Evolutionary conservation across 2,329 filamentous ascomycete genomes (phyloP), one percentile per base, ranked within the genome.

Genomic region (Bimuria novae-zelandiae): DNA sequence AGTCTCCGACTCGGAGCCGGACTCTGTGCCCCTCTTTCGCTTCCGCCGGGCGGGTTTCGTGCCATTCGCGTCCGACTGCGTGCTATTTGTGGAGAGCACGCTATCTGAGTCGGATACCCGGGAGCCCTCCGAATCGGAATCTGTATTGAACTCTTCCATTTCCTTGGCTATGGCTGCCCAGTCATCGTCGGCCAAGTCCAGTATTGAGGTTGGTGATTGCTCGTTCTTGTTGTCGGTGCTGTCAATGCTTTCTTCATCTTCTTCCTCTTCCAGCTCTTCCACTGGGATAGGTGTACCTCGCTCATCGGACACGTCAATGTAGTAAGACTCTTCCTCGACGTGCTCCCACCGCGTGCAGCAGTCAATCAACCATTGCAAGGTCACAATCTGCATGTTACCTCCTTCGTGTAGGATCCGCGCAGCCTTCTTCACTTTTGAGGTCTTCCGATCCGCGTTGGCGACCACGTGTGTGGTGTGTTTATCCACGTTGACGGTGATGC

Each of bases 381-480:
- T 92, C 42, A 99, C 94, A 53, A 99, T 96, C 71, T 92, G 92
- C 73, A 97, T 89, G 46, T 85, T 84, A 5, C 44, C 44, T 29
- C 44, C 44, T 7, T 47, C 44, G 16, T 47, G 44, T 0, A 88
- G 80, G 50, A 91, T 89, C 58, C 87, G 85, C 12, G 89, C 87
- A 0, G 94, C 94, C 72, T 92, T 88, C 42, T 90, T 88, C 37
- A 97, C 91, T 75, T 99, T 99, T 48, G 90, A 88, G 0, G 94
- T 97, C 19, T 92, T 86, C 21, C 88, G 81, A 14, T 84, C 80
- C 16, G 84, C 85, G 46, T 84, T 87, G 7, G 89, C 86, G 2
- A 92, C 88, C 4, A 92, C 81, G 71, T 92, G 89, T 0, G 89
- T 92, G 1, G 77, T 80, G 36, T 69, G 69, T 53, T 73, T 75